Evolutionary conservation across 2,329 filamentous ascomycete genomes (phyloP).

Genomic region (Aotearoamyces nothofagi): DNA sequence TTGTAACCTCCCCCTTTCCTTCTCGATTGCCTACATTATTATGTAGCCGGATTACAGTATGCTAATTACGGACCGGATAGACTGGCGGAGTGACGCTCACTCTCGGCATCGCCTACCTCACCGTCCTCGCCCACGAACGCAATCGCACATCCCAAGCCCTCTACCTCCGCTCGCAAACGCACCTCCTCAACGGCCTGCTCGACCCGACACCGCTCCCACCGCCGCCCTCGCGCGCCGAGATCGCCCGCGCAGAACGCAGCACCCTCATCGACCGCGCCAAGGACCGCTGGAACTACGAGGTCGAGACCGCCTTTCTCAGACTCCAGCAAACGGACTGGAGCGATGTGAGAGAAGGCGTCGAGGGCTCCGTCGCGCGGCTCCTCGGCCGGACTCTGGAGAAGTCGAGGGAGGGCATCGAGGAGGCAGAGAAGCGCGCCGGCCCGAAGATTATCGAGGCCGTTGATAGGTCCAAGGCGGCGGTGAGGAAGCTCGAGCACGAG

Average conservation of each 20-base stretch:
- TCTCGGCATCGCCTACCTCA: slow-evolving; percentile 57
- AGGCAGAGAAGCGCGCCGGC: slow-evolving; percentile 17
- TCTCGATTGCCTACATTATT: too few relatives aligned
- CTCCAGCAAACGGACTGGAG: slow-evolving; percentile 53
- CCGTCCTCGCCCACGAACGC: slow-evolving; percentile 52
- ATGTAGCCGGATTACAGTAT: too few relatives aligned
- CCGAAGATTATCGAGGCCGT: slow-evolving; percentile 21
- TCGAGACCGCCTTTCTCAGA: slow-evolving; percentile 50
- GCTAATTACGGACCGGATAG: too few relatives aligned
- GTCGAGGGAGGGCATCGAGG: slow-evolving; percentile 15
- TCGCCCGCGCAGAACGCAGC: slow-evolving; percentile 33
- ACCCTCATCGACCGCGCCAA: slow-evolving; percentile 53
- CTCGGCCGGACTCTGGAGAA: slow-evolving; percentile 16
- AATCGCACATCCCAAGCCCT: slow-evolving; percentile 45
- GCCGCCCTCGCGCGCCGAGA: slow-evolving; percentile 33
- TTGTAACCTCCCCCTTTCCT: too few relatives aligned
- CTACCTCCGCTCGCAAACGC: slow-evolving; percentile 39
- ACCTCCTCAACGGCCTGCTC: slow-evolving; percentile 35
- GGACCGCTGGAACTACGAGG: slow-evolving; percentile 63
- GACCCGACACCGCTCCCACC: slow-evolving; percentile 31
- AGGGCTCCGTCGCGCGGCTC: slow-evolving; percentile 30
- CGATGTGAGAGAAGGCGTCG: slow-evolving; percentile 41
- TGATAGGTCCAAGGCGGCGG: slow-evolving; percentile 22
- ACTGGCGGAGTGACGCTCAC: slow-evolving; percentile 64
- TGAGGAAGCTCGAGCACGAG: slow-evolving; percentile 10